Evolutionary conservation across 495 filamentous ascomycete species (phyloP).

Genomic region (Annulohypoxylon moriforme): DNA sequence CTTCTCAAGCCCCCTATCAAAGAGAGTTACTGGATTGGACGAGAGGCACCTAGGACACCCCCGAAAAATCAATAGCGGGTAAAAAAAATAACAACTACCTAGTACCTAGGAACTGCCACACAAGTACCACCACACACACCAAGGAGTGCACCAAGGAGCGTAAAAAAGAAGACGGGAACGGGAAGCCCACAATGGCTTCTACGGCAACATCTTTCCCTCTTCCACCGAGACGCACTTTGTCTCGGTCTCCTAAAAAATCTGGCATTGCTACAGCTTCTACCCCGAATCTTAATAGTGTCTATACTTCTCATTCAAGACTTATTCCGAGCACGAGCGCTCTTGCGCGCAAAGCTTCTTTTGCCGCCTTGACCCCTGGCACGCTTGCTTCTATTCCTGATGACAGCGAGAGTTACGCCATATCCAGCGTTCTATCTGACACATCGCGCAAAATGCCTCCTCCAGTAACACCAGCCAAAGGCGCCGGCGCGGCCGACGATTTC

Average conservation of each 20-base stretch:
- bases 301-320: constrained; percentile 57
- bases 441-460: constrained; percentile 54
- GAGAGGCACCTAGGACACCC: constrained; percentile 13
- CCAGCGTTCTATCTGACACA: constrained; percentile 60
- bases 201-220: constrained; percentile 41
- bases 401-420: constrained; percentile 67
- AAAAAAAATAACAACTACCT: constrained; percentile 31
- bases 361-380: constrained; percentile 70
- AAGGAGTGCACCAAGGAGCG: constrained; percentile 13
- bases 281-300: constrained; percentile 65
- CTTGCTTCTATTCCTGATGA: constrained; percentile 71
- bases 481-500: constrained; percentile 54
- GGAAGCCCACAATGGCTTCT: constrained; percentile 48
- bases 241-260: constrained; percentile 48
- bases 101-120: background rate
- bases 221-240: constrained; percentile 40
- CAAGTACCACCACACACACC: constrained; percentile 23
- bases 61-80: constrained; percentile 44
- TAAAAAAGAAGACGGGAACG: constrained; percentile 25
- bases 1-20: constrained; percentile 1
- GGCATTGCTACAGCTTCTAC: constrained; percentile 68
- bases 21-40: constrained; percentile 29
- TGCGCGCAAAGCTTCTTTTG: constrained; percentile 73
- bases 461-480: constrained; percentile 49
- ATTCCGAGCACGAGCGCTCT: constrained; percentile 58